Evolutionary conservation across 768 basidiomycete species (phyloP).

Genomic region (Suillus hirtellus): DNA sequence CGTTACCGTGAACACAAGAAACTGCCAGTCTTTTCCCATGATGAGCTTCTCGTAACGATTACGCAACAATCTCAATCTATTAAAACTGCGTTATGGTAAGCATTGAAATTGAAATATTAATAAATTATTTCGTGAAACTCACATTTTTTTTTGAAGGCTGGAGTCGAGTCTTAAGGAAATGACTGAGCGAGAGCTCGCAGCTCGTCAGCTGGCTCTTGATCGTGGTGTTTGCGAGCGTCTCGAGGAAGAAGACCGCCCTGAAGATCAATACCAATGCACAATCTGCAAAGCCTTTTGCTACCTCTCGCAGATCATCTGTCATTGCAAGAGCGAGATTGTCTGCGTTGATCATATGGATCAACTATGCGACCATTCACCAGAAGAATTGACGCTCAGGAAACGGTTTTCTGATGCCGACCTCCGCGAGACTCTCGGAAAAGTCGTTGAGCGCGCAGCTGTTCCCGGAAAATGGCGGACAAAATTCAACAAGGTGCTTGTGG

Average conservation of each 20-base stretch:
- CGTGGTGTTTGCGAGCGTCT: slow-evolving; percentile 65
- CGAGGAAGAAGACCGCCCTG: slow-evolving; percentile 78
- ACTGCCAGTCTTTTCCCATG: slow-evolving; percentile 96
- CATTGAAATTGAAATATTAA: slow-evolving; percentile 16
- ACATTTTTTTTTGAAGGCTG: slow-evolving; percentile 55
- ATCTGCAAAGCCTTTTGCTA: slow-evolving; percentile 95
- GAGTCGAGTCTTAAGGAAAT: slow-evolving; percentile 83
- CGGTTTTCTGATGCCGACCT: slow-evolving; percentile 83
- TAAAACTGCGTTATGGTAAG: slow-evolving; percentile 90
- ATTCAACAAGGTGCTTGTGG: slow-evolving; percentile 62
- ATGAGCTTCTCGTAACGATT: slow-evolving; percentile 96
- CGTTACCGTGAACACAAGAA: slow-evolving; percentile 91
- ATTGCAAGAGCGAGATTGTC: slow-evolving; percentile 73
- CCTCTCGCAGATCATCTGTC: slow-evolving; percentile 87
- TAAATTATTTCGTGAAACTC: slow-evolving; percentile 19
- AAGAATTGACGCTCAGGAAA: slow-evolving; percentile 66
- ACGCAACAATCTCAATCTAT: slow-evolving; percentile 93
- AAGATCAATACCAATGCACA: slow-evolving; percentile 95
- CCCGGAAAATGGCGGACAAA: slow-evolving; percentile 78
- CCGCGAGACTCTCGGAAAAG: slow-evolving; percentile 60
- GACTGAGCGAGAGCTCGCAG: slow-evolving; percentile 77
- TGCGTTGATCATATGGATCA: slow-evolving; percentile 84
- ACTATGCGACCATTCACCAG: slow-evolving; percentile 66
- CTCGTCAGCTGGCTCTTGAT: slow-evolving; percentile 62
- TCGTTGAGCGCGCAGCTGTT: slow-evolving; percentile 69